A percentile compares a stretch with the other conserved stretches of the same genome.
Conservation (phyloP, 129 eudicot genomes). For the Flaveria bidentis region DNA sequence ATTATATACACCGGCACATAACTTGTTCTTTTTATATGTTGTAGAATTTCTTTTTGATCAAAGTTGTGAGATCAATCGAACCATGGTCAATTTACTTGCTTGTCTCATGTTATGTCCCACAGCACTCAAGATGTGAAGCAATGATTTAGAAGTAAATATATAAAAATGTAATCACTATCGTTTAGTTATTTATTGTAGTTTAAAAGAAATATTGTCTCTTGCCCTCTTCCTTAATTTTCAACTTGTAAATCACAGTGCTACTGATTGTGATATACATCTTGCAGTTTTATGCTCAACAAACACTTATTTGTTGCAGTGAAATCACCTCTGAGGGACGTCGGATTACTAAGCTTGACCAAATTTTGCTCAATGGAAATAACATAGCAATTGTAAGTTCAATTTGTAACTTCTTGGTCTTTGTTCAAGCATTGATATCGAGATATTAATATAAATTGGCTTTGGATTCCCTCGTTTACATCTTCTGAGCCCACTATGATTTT, state of each 20-base stretch:
- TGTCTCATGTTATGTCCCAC: not conserved
- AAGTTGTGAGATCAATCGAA: not conserved
- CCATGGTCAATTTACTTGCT: not conserved
- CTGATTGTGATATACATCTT: not conserved
- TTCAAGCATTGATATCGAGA: not conserved
- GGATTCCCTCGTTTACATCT: not conserved
- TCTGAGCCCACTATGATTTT: not conserved
- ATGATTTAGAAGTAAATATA: not conserved
- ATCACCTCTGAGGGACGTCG: slow-evolving; percentile 88
- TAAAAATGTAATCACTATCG: not conserved
- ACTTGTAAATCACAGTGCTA: not conserved
- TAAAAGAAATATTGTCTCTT: not conserved
- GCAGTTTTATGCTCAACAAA: slow-evolving; percentile 5
- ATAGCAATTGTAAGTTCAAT: slow-evolving; percentile 75
- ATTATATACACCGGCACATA: not conserved
- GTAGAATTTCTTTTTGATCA: not conserved
- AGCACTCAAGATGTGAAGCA: slow-evolving; percentile 5
- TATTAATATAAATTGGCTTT: not conserved
- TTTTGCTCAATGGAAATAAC: slow-evolving; percentile 86
- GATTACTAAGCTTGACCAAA: slow-evolving; percentile 85
- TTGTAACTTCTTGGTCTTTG: not conserved
- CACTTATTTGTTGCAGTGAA: slow-evolving; percentile 49
- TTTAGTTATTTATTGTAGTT: not conserved
- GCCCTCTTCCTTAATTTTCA: not conserved
- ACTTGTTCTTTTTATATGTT: not conserved